Evolutionary conservation across 805 yeast genomes (phyloP).

Genomic region (Pichia kluyveri): DNA sequence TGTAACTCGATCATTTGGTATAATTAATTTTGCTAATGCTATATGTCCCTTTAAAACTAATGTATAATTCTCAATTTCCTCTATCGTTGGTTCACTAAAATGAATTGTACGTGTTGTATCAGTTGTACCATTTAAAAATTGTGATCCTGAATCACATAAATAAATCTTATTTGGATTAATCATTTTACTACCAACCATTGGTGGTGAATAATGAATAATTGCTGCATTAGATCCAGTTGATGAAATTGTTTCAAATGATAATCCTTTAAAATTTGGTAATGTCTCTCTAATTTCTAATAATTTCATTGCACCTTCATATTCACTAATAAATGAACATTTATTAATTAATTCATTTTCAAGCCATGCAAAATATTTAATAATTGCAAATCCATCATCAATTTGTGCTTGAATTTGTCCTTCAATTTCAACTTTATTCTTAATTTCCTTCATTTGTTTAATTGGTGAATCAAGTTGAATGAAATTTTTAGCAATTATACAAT

Average conservation of each 20-base stretch:
- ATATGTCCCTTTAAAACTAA: conserved; percentile 51
- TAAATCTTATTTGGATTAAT: conserved; percentile 47
- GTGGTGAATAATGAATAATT: conserved; percentile 65
- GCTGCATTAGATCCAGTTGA: conserved; percentile 74
- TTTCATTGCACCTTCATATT: conserved; percentile 57
- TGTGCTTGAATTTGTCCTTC: conserved; percentile 45
- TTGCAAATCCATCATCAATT: conserved; percentile 50
- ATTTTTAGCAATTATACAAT: conserved; percentile 33
- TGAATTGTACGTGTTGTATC: conserved; percentile 57
- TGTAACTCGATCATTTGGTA: conserved; percentile 43
- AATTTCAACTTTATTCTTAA: conserved; percentile 41
- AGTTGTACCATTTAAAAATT: conserved; percentile 55
- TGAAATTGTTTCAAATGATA: conserved; percentile 66
- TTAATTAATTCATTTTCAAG: conserved; percentile 38
- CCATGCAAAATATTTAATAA: conserved; percentile 48
- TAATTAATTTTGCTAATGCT: conserved; percentile 37
- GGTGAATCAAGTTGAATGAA: conserved; percentile 45
- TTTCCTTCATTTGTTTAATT: conserved; percentile 41
- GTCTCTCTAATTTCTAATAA: conserved; percentile 45
- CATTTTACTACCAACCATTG: conserved; percentile 30
- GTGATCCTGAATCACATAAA: conserved; percentile 52
- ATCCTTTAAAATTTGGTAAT: conserved; percentile 48
- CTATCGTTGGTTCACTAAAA: conserved; percentile 37
- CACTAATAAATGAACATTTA: conserved; percentile 43
- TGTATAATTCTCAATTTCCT: conserved; percentile 42